phyloP scores from a whole-genome alignment of 2,329 filamentous ascomycete species.

The Fusarium decemcellulare region DNA sequence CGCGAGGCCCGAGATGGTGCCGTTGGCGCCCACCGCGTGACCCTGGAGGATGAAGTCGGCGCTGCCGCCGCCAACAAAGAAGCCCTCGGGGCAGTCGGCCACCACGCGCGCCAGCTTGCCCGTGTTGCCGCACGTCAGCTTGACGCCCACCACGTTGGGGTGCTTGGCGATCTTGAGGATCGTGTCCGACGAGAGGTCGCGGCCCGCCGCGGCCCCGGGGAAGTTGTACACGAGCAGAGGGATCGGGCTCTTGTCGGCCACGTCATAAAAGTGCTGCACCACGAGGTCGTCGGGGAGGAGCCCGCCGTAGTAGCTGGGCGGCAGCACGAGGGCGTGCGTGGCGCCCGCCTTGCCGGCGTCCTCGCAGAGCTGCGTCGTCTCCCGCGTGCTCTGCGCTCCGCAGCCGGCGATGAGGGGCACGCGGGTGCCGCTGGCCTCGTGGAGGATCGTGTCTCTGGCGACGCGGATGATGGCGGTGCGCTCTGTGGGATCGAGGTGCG shows the following conservation, averaged over 20 bases:
- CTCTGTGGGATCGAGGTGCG: constrained; percentile 81
- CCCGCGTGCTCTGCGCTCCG: constrained; percentile 81
- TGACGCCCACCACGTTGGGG: constrained; percentile 74
- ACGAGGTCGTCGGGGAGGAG: constrained; percentile 69
- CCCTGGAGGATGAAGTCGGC: constrained; percentile 60
- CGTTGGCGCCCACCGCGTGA: constrained; percentile 56
- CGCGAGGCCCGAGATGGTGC: constrained; percentile 58
- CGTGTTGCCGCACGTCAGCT: constrained; percentile 76
- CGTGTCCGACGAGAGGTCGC: constrained; percentile 73
- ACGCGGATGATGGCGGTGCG: constrained; percentile 75
- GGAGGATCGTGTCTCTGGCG: constrained; percentile 58
- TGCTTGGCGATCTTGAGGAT: constrained; percentile 68
- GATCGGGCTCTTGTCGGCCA: constrained; percentile 71
- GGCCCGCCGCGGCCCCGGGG: constrained; percentile 71
- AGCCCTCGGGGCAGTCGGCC: constrained; percentile 54
- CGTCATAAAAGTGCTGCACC: constrained; percentile 73
- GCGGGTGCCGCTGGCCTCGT: constrained; percentile 38
- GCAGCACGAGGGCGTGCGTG: constrained; percentile 82
- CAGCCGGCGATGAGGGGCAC: constrained; percentile 79
- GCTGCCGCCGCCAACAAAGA: constrained; percentile 56
- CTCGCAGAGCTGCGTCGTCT: constrained; percentile 78
- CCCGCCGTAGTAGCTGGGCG: constrained; percentile 82
- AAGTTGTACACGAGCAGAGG: constrained; percentile 78
- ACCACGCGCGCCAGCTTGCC: constrained; percentile 70
- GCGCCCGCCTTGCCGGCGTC: constrained; percentile 80